Evolutionary conservation across 768 basidiomycete species (phyloP).

Genomic region (Kwoniella botswanensis): DNA sequence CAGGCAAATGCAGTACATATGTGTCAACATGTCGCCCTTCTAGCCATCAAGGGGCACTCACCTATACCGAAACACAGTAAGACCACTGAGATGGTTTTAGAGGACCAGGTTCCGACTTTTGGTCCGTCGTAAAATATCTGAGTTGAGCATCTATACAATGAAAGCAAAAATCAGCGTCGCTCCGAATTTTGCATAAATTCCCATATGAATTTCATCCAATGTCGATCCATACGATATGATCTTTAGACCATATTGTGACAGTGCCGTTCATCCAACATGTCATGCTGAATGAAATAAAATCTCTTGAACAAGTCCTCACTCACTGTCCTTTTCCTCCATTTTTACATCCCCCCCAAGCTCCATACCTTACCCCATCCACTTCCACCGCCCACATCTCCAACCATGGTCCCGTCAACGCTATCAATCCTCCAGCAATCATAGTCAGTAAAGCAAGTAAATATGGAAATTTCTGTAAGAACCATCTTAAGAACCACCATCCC

Average conservation of each 20-base stretch:
- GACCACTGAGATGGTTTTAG: slow-evolving; percentile 4
- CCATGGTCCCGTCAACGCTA: slow-evolving; percentile 16
- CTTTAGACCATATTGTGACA: too few species aligned
- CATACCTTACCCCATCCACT: slow-evolving; percentile 5
- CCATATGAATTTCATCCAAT: neutral
- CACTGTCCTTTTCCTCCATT: slow-evolving; percentile 5
- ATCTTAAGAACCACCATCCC: slow-evolving; percentile 6
- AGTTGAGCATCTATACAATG: neutral
- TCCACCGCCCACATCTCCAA: slow-evolving; percentile 17
- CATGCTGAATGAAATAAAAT: neutral
- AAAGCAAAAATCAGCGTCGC: neutral
- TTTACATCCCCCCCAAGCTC: slow-evolving; percentile 21
- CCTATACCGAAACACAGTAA: slow-evolving; percentile 15
- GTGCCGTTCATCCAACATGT: too few species aligned
- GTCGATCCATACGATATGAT: too few species aligned
- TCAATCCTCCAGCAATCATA: neutral
- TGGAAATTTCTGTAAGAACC: slow-evolving; percentile 2
- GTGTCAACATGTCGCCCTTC: neutral
- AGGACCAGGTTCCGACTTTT: neutral
- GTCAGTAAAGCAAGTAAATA: slow-evolving; percentile 9
- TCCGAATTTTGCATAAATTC: neutral
- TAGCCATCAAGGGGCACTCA: slow-evolving; percentile 1
- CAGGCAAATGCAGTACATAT: neutral
- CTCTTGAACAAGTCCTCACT: neutral
- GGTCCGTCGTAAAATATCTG: slow-evolving; percentile 19